phyloP scores from a whole-genome alignment of 176 grass and related monocot genomes.

The Triticum turgidum region DNA sequence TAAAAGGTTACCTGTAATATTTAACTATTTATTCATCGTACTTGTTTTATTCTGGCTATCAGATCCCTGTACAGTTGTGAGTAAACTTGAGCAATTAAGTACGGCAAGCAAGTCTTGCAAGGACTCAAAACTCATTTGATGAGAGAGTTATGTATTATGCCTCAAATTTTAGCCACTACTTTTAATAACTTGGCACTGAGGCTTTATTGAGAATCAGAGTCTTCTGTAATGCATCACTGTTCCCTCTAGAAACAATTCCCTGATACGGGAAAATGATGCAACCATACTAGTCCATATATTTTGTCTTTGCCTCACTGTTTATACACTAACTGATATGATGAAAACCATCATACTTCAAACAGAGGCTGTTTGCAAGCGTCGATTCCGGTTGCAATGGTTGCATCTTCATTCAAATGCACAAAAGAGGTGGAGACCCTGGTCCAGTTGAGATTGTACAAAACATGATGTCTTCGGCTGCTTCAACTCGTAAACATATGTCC shows the following conservation, averaged over 20 bases:
- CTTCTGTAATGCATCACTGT: neutral
- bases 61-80: neutral
- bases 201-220: neutral
- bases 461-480: conserved; percentile 75
- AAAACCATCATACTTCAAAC: conserved; percentile 20
- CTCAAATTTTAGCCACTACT: conserved; percentile 1
- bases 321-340: neutral
- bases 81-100: neutral
- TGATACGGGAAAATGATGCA: neutral
- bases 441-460: conserved; percentile 85
- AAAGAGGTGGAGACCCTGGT: conserved; percentile 58
- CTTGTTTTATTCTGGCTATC: conserved; percentile 6
- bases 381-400: conserved; percentile 92
- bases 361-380: conserved; percentile 87
- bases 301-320: conserved; percentile 1
- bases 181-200: neutral
- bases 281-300: neutral
- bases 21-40: neutral
- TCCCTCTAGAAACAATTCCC: neutral
- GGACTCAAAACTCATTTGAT: neutral
- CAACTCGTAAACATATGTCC: conserved; percentile 95
- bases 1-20: neutral
- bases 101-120: neutral
- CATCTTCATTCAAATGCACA: conserved; percentile 93
- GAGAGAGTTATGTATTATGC: neutral